Conservation (phyloP, 78 protist genomes). For the Chrysochromulina parva region DNA sequence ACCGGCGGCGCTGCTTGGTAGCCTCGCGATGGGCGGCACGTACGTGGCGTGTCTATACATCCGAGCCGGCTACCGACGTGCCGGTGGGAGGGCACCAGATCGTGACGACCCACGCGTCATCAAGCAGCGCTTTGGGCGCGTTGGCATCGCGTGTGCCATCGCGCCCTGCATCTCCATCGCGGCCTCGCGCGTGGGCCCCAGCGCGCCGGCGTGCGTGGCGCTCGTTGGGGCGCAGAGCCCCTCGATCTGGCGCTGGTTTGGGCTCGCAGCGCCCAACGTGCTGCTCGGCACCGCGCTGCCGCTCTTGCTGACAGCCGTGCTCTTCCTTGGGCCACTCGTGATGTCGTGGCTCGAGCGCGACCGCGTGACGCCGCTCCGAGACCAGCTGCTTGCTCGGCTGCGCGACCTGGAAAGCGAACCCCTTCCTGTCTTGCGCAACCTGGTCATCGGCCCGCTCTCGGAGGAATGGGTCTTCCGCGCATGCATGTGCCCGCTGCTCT, state of each 20-base stretch:
- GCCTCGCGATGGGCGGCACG: not conserved
- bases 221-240: not conserved
- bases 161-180: not conserved
- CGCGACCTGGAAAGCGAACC: not conserved
- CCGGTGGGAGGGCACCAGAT: not conserved
- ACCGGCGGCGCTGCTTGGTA: not conserved
- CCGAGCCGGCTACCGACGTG: no score
- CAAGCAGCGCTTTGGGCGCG: not conserved
- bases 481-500: conserved; percentile 1
- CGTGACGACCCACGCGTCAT: not conserved
- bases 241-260: no score
- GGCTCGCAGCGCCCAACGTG: not conserved
- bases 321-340: not conserved
- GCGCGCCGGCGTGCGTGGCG: not conserved
- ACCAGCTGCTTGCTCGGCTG: no score
- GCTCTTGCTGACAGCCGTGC: not conserved
- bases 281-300: not conserved
- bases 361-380: no score
- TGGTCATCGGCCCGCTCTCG: not conserved
- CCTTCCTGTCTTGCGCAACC: not conserved
- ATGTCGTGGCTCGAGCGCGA: not conserved
- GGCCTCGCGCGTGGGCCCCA: not conserved
- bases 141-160: not conserved
- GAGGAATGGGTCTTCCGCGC: conserved; percentile 12
- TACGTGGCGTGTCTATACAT: not conserved